These are phyloP conservation scores for sorghum (Sorghum bicolor) DNA, from an alignment of 176 grass and related monocot genomes.

Conservation along the genomic window Sorghum_bicolor_NCBIv3 NC_012873.2:66807501-66808000, in stretches of 20 bases:
- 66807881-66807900: constrained; percentile 91
- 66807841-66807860: constrained; percentile 70
- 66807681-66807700: constrained; percentile 26
- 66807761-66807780: neutral
- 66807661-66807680: constrained; percentile 77
- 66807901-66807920: constrained; percentile 77
- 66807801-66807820: constrained; percentile 97
- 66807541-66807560: constrained; percentile 70
- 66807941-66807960: constrained; percentile 8
- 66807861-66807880: constrained; percentile 92
- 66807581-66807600: constrained; percentile 70
- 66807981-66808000: neutral
- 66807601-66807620: constrained; percentile 94
- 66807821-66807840: constrained; percentile 96
- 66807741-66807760: constrained; percentile 31
- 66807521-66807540: constrained; percentile 99
- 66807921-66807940: constrained; percentile 96
- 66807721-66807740: neutral
- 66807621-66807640: constrained; percentile 99
- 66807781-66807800: constrained; percentile 89
- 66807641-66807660: constrained; percentile 98
- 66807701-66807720: constrained; percentile 47
- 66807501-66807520: constrained; percentile 53
- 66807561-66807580: constrained; percentile 71
- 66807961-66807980: neutral